These are phyloP conservation scores for Capronia coronata DNA, from an alignment of 2,329 filamentous ascomycete genomes.

Conservation along the genomic window DNA sequence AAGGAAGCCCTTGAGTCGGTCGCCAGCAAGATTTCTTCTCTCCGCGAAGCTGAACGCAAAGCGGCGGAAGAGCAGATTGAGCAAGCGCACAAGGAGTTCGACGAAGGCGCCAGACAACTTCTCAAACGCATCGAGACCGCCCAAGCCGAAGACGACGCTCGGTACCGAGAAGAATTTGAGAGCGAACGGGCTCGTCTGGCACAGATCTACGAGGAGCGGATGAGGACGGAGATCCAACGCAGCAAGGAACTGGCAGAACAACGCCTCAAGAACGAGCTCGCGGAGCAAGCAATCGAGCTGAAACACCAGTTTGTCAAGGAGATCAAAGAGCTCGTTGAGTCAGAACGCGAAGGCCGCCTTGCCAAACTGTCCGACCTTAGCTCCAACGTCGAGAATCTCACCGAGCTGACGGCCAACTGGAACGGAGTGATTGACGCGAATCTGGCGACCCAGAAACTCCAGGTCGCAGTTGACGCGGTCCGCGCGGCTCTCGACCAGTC, in stretches of 20 bases:
- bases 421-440: conserved; percentile 85
- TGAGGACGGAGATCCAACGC: conserved; percentile 70
- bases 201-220: conserved; percentile 69
- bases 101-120: conserved; percentile 79
- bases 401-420: conserved; percentile 82
- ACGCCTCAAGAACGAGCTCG: conserved; percentile 72
- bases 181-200: conserved; percentile 75
- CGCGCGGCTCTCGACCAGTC: conserved; percentile 72
- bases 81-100: conserved; percentile 68
- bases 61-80: conserved; percentile 69
- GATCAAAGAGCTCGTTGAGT: conserved; percentile 74
- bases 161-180: conserved; percentile 84
- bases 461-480: conserved; percentile 91
- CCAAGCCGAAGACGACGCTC: conserved; percentile 71
- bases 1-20: conserved; percentile 76
- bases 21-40: conserved; percentile 65
- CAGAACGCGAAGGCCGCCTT: conserved; percentile 78
- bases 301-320: conserved; percentile 77
- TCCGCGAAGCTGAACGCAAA: conserved; percentile 64
- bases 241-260: conserved; percentile 76
- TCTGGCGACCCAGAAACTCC: conserved; percentile 88
- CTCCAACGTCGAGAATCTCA: conserved; percentile 70
- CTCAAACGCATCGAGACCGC: conserved; percentile 77
- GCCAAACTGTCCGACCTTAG: conserved; percentile 78
- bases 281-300: conserved; percentile 83